Base-by-base conservation (phyloP, 1,284 basidiomycete species). In the Irpex lacteus region DNA sequence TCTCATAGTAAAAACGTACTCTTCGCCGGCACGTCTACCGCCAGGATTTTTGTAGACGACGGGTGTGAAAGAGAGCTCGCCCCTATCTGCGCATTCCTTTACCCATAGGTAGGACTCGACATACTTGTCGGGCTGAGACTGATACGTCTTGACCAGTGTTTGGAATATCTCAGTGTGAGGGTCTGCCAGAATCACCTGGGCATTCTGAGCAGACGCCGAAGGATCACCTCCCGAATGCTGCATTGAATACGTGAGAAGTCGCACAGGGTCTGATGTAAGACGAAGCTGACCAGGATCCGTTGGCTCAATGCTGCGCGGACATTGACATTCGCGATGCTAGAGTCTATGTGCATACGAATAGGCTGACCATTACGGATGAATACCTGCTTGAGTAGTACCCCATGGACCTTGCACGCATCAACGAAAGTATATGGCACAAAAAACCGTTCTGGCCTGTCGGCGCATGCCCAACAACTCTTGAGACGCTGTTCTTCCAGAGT, bases 81-180 rank as follows among this genome's bases (percentile, higher is more conserved):
- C 84, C 66, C 81, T 86, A 68, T 90, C 89, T 49, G 92, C 84
- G 66, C 90, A 92, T 69, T 87, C 88, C 75, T 91, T 90, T 55
- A 93, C 86, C 91, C 91, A 93, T 19, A 90, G 75, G 70, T 89
- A 87, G 13, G 89, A 89, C 67, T 93, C 91, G 56, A 93, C 85
- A 68, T 88, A 89, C 73, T 89, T 92, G 56, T 85, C 81, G 1
- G 85, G 77, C 40, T 85, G 79, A 52, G 83, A 83, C 74, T 91
- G 87, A 69, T 88, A 87, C 0, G 80, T 82, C 70, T 88, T 89
- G 65, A 91, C 83, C 18, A 93, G 82, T 66, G 87, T 84, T 18
- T 85, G 80, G 67, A 91, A 92, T 3, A 87, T 81, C 26, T 90
- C 87, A 0, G 88, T 90, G 66, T 87, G 86, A 3, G 89, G 88